Evolutionary conservation across 2,329 filamentous ascomycete species (phyloP).

Genomic region (Aspergillus clavatus): DNA sequence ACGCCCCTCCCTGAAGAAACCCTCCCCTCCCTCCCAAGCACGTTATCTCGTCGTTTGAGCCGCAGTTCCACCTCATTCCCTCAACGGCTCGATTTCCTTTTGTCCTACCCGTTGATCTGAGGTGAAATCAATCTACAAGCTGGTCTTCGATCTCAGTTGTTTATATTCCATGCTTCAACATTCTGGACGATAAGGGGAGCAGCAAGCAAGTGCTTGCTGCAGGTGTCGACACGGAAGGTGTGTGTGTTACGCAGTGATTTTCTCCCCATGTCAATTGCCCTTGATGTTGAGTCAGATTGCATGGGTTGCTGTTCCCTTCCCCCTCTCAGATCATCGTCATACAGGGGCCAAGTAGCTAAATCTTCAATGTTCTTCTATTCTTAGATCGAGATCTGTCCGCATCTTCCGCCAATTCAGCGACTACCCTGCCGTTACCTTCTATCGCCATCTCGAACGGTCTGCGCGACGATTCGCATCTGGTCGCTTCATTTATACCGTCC

Average conservation of each 20-base stretch:
- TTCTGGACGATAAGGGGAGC: conserved; percentile 42
- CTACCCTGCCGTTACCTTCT: conserved; percentile 28
- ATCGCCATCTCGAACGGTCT: conserved; percentile 23
- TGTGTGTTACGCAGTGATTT: conserved; percentile 17
- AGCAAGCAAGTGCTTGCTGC: conserved; percentile 47
- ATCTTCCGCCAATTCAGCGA: conserved; percentile 37
- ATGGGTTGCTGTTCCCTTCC: neutral
- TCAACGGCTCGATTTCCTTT: conserved; percentile 6
- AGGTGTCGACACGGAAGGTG: conserved; percentile 45
- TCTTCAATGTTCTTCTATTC: conserved; percentile 10
- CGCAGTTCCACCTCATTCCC: conserved; percentile 6
- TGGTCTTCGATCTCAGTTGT: conserved; percentile 23
- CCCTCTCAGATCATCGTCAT: neutral
- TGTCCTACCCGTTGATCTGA: too few relatives aligned
- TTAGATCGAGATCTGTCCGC: conserved; percentile 36
- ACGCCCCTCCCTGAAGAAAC: conserved; percentile 16
- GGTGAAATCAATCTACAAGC: conserved; percentile 22
- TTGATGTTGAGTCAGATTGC: neutral
- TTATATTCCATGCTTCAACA: conserved; percentile 45
- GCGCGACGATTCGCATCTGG: conserved; percentile 28
- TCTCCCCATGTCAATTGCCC: conserved; percentile 6
- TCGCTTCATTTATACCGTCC: conserved; percentile 29
- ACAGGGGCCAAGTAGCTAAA: conserved; percentile 5
- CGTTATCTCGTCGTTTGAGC: neutral
- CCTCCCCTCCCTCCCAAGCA: conserved; percentile 2